phyloP scores from a whole-genome alignment of 768 basidiomycete species.

The Suillus bovinus region DNA sequence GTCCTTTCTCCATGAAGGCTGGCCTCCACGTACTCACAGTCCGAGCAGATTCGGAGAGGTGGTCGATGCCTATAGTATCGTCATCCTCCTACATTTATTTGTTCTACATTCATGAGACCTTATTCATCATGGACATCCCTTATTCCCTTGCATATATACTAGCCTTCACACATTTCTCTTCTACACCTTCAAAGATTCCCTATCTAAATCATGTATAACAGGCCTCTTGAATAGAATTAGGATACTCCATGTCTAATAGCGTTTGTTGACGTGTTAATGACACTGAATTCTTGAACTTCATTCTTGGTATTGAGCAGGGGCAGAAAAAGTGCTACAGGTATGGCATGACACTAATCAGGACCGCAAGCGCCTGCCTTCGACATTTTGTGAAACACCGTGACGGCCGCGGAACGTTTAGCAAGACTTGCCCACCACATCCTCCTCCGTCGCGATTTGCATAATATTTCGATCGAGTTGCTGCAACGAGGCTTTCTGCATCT shows the following conservation, averaged over 20 bases:
- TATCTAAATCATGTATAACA: background rate
- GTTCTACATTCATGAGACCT: background rate
- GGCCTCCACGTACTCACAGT: background rate
- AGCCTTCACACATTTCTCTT: background rate
- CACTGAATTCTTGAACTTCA: background rate
- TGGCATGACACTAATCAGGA: background rate
- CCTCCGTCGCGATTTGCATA: background rate
- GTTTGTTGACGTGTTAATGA: background rate
- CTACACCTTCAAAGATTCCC: background rate
- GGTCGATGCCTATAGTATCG: too few relatives aligned
- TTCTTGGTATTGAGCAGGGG: background rate
- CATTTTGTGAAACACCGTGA: background rate
- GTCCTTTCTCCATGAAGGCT: too few relatives aligned
- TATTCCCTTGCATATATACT: background rate
- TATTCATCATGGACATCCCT: background rate
- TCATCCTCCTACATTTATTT: background rate
- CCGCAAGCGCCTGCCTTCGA: background rate
- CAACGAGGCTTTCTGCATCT: background rate
- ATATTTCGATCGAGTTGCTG: background rate
- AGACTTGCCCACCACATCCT: background rate
- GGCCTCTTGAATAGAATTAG: background rate
- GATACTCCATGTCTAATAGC: background rate
- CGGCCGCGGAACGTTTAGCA: background rate
- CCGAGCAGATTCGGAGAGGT: background rate
- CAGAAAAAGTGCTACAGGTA: background rate